Base-by-base conservation (phyloP, 1,284 basidiomycete species). In the Polyporus tsugae region DNA sequence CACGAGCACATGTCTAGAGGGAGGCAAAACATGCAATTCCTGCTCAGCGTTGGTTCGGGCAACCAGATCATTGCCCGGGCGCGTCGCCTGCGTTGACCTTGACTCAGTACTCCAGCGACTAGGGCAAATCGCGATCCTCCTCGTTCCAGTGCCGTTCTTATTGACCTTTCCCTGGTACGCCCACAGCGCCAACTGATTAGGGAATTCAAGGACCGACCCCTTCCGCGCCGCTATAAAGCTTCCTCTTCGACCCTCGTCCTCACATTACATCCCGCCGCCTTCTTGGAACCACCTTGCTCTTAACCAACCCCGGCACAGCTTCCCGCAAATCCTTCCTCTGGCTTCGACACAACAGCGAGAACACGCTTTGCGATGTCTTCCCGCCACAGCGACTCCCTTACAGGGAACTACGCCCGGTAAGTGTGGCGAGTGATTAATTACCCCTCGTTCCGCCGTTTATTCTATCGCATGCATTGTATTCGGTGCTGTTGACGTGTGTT, bases 351-450 rank as follows among this genome's bases (percentile, higher is more conserved):
- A 49, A 53, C 41, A 33, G 42, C 41, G 17, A 42, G 49, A 38
- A 25, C 57, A 59, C 58, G 52, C 53, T 46, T 59, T 42, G 35
- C 33, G 10, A 72, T 72, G 69, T 41, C 71, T 44, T 61, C 68
- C 17, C 71, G 67, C 67, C 60, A 65, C 38, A 52, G 17, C 29
- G n/a, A 65, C 60, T 57, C 52, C 64, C 60, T 61, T 38, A 41
- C 53, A 36, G 64, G 63, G 35, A 64, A 41, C 59, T 38, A 67
- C 57, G 67, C 62, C n/a, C 62, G 62, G 72, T 73, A 64, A 73
- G 69, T 70, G 72, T 73, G 69, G 69, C 72, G 72, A 57, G 52
- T 64, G 61, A 62, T 60, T 44, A 6, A 64, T 55, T 60, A 17
- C 46, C 15, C 25, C 36, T 46, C n/a, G 7, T 57, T 39, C 29